Base-by-base conservation (phyloP, 2,329 filamentous ascomycete species). In the Alternaria metachromatica region DNA sequence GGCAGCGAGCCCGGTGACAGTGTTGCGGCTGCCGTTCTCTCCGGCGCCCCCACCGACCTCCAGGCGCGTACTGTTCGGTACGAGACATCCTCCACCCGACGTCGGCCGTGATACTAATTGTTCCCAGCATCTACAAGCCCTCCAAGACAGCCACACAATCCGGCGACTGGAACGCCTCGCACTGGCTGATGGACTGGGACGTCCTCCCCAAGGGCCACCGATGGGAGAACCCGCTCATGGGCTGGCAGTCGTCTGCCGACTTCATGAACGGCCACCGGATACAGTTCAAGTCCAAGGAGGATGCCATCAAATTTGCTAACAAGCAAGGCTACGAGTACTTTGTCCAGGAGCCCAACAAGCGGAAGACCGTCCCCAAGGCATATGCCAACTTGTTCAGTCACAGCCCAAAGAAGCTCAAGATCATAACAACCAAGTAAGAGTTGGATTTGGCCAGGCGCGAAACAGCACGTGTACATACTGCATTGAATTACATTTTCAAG, bases 311-410 rank as follows among this genome's bases (percentile, higher is more conserved):
- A 63, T 99, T 99, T 78, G 96, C 96, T 23, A 92, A 98, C 84
- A 99, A 98, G 87, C 96, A 99, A 82, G 96, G 96, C 37, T 99
- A 99, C 80, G 95, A 99, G 80, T 99, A 97, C 83, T 98, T 96
- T 80, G 94, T 99, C 23, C 96, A 98, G 85, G 96, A 98, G 84
- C 95, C 96, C 37, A 96, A 97, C 77, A 88, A 89, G 82, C 89
- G 96, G 78, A 92, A 90, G 77, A 90, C 97, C 74, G 84, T 89
- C 15, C 92, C 94, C 65, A 99, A 99, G 88, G 92, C 93, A 11
- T 99, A 99, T 81, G 95, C 96, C 65, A 96, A 97, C 83, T 97
- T 98, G 85, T 99, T 98, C 82, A 79, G 94, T 68, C 94, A 96
- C 84, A 89, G 89, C 66, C 84, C 92, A 12, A 90, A 88, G 82